Conservation (phyloP, 108 stramenopile species). For the Discostella stelligeroides region DNA sequence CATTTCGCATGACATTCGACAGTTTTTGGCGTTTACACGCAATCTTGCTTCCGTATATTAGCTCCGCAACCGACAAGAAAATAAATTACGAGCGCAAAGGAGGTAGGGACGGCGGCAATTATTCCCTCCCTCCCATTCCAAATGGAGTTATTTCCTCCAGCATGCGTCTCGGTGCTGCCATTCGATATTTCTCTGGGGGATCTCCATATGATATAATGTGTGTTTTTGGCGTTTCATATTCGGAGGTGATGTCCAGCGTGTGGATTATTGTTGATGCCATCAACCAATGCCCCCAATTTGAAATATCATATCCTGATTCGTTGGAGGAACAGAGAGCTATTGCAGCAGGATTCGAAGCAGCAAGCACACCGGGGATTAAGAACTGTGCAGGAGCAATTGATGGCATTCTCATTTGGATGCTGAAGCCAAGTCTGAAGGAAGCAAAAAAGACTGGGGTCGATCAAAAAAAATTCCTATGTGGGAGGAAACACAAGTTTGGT, state of each 20-base stretch:
- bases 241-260: not conserved
- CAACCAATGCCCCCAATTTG: too few relatives aligned
- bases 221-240: constrained; percentile 10
- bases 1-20: too few relatives aligned
- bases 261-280: too few relatives aligned
- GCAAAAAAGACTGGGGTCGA: constrained; percentile 10
- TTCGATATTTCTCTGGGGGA: constrained; percentile 33
- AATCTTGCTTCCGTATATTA: too few relatives aligned
- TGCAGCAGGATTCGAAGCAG: constrained; percentile 40
- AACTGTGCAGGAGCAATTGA: too few relatives aligned
- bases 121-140: not conserved
- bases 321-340: constrained; percentile 31
- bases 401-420: too few relatives aligned
- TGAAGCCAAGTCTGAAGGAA: too few relatives aligned
- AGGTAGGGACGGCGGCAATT: constrained; percentile 3
- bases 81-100: too few relatives aligned
- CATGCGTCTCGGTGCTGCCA: constrained; percentile 11
- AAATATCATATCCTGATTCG: constrained; percentile 22
- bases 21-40: not conserved
- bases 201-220: constrained; percentile 22
- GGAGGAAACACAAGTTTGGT: too few relatives aligned
- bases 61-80: too few relatives aligned
- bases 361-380: too few relatives aligned
- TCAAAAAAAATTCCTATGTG: constrained; percentile 35
- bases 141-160: constrained; percentile 16